phyloP scores from a whole-genome alignment of 176 grass and related monocot genomes.

The Saccharum officinarum region DNA sequence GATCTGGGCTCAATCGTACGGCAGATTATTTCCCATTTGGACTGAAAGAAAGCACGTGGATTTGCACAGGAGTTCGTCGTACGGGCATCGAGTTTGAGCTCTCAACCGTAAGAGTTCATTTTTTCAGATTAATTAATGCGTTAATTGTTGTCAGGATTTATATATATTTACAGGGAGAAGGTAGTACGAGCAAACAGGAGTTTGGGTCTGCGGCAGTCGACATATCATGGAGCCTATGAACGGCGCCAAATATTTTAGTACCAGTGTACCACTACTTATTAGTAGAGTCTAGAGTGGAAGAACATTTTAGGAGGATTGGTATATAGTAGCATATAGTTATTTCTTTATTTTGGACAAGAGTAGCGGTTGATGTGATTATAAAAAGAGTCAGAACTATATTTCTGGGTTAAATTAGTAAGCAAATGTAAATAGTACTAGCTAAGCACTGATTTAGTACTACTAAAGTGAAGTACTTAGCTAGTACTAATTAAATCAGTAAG shows the following conservation, averaged over 20 bases:
- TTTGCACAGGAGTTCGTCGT: slow-evolving; percentile 27
- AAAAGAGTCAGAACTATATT: too few relatives aligned
- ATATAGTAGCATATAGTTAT: too few relatives aligned
- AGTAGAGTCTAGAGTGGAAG: too few relatives aligned
- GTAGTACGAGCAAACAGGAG: background rate
- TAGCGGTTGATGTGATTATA: too few relatives aligned
- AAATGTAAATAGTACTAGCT: too few relatives aligned
- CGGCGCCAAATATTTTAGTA: background rate
- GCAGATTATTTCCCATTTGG: background rate
- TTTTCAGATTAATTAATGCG: background rate
- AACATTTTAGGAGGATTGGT: too few relatives aligned
- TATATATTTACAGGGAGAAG: background rate
- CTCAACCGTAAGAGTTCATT: background rate
- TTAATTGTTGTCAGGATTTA: background rate
- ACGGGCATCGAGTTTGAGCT: background rate
- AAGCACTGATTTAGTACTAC: too few relatives aligned
- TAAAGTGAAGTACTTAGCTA: too few relatives aligned
- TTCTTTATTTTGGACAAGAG: too few relatives aligned
- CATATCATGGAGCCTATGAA: background rate
- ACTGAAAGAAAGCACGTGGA: too few relatives aligned
- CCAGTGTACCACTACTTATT: background rate
- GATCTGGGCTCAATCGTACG: slow-evolving; percentile 5
- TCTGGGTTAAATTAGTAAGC: too few relatives aligned
- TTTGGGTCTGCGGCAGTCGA: background rate
- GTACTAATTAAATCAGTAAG: too few relatives aligned